phyloP scores from a whole-genome alignment of 306 rosid genomes.

The Prunus salicina region DNA sequence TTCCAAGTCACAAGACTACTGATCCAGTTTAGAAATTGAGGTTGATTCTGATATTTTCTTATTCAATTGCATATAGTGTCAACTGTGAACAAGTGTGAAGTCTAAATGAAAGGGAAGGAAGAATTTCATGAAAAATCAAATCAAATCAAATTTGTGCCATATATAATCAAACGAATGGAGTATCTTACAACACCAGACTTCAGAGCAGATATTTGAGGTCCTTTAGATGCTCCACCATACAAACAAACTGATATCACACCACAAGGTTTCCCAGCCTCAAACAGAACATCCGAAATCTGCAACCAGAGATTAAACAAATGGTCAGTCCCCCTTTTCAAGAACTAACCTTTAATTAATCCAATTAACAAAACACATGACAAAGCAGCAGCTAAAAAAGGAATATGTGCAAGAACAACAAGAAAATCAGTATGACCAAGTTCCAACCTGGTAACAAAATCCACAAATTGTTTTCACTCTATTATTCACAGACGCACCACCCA shows the following conservation, averaged over 20 bases:
- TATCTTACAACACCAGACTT: slow-evolving; percentile 89
- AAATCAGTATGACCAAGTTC: too few species aligned
- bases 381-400: too few species aligned
- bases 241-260: slow-evolving; percentile 72
- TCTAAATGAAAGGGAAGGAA: not conserved
- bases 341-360: not conserved
- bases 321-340: too few species aligned
- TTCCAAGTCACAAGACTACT: not conserved
- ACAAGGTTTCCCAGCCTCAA: slow-evolving; percentile 79
- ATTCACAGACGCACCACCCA: too few species aligned
- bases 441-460: too few species aligned
- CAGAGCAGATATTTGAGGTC: slow-evolving; percentile 69
- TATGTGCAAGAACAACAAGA: too few species aligned
- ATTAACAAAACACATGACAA: not conserved
- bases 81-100: not conserved
- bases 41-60: not conserved
- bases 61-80: not conserved
- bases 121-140: not conserved
- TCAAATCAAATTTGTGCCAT: not conserved
- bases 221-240: slow-evolving; percentile 94
- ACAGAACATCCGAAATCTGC: slow-evolving; percentile 85
- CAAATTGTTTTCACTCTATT: too few species aligned
- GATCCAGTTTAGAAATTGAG: not conserved
- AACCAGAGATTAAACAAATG: not conserved
- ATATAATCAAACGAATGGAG: slow-evolving; percentile 26